Evolutionary conservation across 495 filamentous ascomycete species (phyloP).

Genomic region (Haplographium delicatum): DNA sequence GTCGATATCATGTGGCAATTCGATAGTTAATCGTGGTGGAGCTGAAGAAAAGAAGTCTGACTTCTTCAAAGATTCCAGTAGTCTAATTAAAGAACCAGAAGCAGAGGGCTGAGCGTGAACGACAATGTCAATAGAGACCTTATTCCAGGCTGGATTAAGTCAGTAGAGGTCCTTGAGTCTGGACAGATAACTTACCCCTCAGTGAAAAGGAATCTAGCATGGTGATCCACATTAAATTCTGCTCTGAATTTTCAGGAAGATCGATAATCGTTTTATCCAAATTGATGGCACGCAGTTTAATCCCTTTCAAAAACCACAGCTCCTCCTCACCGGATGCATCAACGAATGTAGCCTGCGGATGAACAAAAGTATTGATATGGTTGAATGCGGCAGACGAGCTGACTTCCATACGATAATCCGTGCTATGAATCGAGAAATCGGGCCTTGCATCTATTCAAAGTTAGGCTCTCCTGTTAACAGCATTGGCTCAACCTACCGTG

Average conservation of each 20-base stretch:
- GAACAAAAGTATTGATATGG: constrained; percentile 42
- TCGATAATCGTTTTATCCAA: constrained; percentile 47
- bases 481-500: constrained; percentile 37
- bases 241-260: constrained; percentile 53
- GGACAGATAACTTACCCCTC: constrained; percentile 42
- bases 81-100: constrained; percentile 65
- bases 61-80: constrained; percentile 63
- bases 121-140: constrained; percentile 66
- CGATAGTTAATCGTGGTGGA: constrained; percentile 68
- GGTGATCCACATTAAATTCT: constrained; percentile 69
- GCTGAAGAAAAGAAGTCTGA: constrained; percentile 67
- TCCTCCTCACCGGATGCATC: constrained; percentile 41
- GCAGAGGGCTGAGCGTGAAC: constrained; percentile 64
- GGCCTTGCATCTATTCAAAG: constrained; percentile 40
- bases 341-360: constrained; percentile 46
- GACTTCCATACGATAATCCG: constrained; percentile 45
- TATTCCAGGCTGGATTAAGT: constrained; percentile 60
- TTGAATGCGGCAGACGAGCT: constrained; percentile 37
- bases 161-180: constrained; percentile 2
- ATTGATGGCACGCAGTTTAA: constrained; percentile 11
- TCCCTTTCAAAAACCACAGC: constrained; percentile 27
- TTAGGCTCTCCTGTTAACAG: neutral
- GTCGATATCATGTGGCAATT: constrained; percentile 66
- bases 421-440: constrained; percentile 42
- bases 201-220: constrained; percentile 67